Evolutionary conservation across 208 protist species (phyloP), one percentile per base, ranked within the genome.

Genomic region (Crithidia bombi): DNA sequence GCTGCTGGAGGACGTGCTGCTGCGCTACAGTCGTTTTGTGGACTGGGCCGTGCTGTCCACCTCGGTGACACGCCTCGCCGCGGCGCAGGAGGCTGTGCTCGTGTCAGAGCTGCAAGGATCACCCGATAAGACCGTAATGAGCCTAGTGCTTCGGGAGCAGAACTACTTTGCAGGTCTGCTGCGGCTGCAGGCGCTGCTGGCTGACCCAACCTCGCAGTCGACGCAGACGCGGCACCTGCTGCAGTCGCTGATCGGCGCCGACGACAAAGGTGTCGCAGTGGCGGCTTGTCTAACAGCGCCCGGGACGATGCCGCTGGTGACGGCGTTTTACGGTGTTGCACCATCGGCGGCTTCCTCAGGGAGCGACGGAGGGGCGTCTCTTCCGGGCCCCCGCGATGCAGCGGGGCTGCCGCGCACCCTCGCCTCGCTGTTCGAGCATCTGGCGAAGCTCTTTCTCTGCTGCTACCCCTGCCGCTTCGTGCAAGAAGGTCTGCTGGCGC

Each of bases 381-480:
- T 25, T n/a, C 39, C 21, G 7, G 21, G 23, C 10, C 32, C 52
- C 9, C 66, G 54, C 11, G 41, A 63, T 32, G 11, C 44, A 12
- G 54, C 55, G 0, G 23, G 11, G 1, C 44, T 50, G 41, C 58
- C 69, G 0, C 35, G 50, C 43, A 57, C 54, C 17, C 33, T 67
- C 5, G 59, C 69, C 10, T 17, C 15, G 3, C 75, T 77, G 51
- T 73, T 71, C 51, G 51, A 55, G 51, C 74, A 51, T 1, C 65
- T 79, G 39, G 23, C 74, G 32, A 62, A 66, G 7, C 14, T 81
- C 5, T 66, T 85, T 19, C 67, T 80, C 35, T 70, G 72, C 23
- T 61, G 46, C 39, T 76, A 52, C 43, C 81, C 81, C 9, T 69
- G 64, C 44, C 67, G 72, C 23, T 77, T 81, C 59, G 68, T 86